phyloP scores from a whole-genome alignment of 2,329 filamentous ascomycete genomes.

The Epichloe coenophiala region DNA sequence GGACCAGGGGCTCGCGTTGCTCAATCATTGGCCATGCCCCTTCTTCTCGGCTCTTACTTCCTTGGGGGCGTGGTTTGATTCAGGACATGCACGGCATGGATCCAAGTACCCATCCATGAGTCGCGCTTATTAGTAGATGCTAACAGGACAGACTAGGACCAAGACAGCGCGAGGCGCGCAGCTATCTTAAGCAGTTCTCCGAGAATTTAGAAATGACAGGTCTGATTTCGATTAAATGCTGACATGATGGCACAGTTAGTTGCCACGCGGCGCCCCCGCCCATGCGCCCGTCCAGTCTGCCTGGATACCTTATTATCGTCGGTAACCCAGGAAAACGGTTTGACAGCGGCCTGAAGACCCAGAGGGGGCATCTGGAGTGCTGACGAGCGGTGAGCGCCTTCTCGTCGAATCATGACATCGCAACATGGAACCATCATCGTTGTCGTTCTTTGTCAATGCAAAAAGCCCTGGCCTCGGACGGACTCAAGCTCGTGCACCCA shows the following conservation, averaged over 20 bases:
- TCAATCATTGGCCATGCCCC: neutral
- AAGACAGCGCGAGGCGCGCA: no score
- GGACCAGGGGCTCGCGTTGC: neutral
- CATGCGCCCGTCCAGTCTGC: neutral
- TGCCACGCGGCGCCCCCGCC: neutral
- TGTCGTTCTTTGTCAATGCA: no score
- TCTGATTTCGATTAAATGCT: neutral
- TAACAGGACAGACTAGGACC: no score
- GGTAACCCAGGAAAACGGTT: neutral
- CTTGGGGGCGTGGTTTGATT: neutral
- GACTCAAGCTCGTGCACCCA: no score
- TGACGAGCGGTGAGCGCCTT: neutral
- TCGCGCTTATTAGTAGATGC: neutral
- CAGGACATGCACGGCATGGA: no score
- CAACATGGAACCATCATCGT: neutral
- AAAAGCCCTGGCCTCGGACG: no score
- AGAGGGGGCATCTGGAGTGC: no score
- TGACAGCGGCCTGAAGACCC: neutral
- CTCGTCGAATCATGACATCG: neutral
- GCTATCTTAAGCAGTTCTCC: no score
- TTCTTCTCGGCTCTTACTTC: neutral
- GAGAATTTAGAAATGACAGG: neutral
- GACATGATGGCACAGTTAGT: neutral
- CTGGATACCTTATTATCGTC: neutral
- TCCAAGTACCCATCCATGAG: neutral